Evolutionary conservation across 257 asterid species (phyloP), one percentile per base, ranked within the genome.

Genomic region (Solanum microdontum): DNA sequence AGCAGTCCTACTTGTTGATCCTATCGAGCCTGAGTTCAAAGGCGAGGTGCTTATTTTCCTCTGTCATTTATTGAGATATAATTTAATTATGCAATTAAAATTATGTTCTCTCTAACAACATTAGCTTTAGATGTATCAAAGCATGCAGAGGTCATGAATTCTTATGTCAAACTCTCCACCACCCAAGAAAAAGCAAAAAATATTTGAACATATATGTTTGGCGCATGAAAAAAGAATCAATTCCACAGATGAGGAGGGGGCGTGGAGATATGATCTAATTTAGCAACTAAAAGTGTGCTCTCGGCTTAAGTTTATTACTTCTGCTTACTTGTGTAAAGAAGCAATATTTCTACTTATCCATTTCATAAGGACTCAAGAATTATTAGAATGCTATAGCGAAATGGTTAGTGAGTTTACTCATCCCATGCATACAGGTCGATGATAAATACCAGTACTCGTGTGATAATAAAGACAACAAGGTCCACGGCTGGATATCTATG

Each of bases 401-500:
- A 15, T 30, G 79, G 40, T 51, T 34, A 13, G 75, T 83, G 87
- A 12, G 60, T 69, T 89, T 86, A 34, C 84, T 15, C 76, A 30
- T 87, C 70, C 40, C 24, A 19, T 85, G 77, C 24, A n/a, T 72
- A 64, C 90, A 95, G 98, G 98, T 95, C 76, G 98, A 95, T 91
- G 98, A 95, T 88, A 95, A 95, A 90, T 95, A 95, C 51, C 95
- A 91, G 70, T 94, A 95, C 89, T 90, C 98, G 21, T 88, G 91
- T 21, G 94, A 95, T 84, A 92, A 95, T 92, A 93, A 94, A 87
- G 95, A 94, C 45, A 88, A 90, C 48, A 89, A 87, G 77, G 97
- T 94, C 66, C 98, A 95, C 55, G 98, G 98, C 72, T 95, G 98
- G 98, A 93, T 95, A 88, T 91, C 95, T 87, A 88, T 87, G 40